Conservation (phyloP, 768 basidiomycete species). For the Leucocoprinus leucothites region DNA sequence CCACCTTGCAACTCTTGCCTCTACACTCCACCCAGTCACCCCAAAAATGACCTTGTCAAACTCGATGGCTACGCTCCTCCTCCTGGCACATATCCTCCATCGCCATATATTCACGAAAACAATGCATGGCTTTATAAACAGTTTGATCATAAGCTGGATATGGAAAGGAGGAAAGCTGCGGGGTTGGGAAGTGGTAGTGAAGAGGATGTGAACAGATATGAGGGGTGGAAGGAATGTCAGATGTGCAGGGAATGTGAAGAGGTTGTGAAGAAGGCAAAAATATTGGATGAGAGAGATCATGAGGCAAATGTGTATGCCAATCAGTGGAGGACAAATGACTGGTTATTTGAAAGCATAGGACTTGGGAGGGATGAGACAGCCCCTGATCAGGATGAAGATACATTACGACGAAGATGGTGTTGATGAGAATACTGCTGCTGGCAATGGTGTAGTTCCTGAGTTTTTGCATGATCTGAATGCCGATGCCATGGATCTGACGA, state of each 20-base stretch:
- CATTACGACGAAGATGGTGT: slow-evolving; percentile 22
- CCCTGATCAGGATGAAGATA: slow-evolving; percentile 2
- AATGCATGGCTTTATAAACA: slow-evolving; percentile 35
- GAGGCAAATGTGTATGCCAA: slow-evolving; percentile 10
- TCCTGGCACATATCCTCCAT: background rate
- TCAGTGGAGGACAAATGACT: slow-evolving; percentile 14
- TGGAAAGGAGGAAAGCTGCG: background rate
- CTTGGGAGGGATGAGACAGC: slow-evolving; percentile 9
- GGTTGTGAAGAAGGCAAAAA: slow-evolving; percentile 13
- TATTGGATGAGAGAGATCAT: background rate
- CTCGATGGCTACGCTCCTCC: background rate
- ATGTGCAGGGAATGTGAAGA: slow-evolving; percentile 19
- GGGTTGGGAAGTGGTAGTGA: background rate
- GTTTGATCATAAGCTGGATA: slow-evolving; percentile 30
- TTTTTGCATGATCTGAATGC: slow-evolving; percentile 15
- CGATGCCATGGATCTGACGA: slow-evolving; percentile 1
- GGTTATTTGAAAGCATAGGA: slow-evolving; percentile 14
- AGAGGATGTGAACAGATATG: slow-evolving; percentile 10
- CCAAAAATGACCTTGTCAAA: background rate
- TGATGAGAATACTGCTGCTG: slow-evolving; percentile 19
- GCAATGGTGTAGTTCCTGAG: slow-evolving; percentile 27
- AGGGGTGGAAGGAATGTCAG: slow-evolving; percentile 1
- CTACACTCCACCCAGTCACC: background rate
- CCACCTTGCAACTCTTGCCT: slow-evolving; percentile 1
- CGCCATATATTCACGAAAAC: slow-evolving; percentile 12